Conservation (phyloP, 805 yeast genomes). For the Ogataea corticis region DNA sequence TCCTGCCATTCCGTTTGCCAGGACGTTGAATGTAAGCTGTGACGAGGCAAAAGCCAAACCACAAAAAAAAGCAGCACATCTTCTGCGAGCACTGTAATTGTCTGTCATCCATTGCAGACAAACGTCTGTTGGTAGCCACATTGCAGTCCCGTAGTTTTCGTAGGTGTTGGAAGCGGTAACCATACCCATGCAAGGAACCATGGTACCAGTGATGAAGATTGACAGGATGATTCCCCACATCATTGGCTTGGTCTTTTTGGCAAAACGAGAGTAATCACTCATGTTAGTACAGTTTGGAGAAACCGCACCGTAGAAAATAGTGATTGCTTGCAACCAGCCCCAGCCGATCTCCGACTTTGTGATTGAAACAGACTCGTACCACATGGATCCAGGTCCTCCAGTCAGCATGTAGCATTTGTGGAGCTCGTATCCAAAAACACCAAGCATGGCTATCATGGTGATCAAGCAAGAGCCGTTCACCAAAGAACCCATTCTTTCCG, state of each 20-base stretch:
- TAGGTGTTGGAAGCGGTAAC: slow-evolving; percentile 27
- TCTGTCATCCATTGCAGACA: slow-evolving; percentile 33
- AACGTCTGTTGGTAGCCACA: slow-evolving; percentile 44
- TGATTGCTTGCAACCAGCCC: slow-evolving; percentile 41
- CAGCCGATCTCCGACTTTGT: slow-evolving; percentile 32
- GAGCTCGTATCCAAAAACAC: slow-evolving; percentile 10
- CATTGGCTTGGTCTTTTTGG: slow-evolving; percentile 30
- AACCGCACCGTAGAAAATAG: slow-evolving; percentile 37
- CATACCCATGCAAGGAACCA: slow-evolving; percentile 29
- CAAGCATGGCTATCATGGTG: slow-evolving; percentile 12
- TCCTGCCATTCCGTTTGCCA: slow-evolving; percentile 19
- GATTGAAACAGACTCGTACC: slow-evolving; percentile 14
- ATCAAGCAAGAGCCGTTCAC: slow-evolving; percentile 15
- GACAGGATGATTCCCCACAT: slow-evolving; percentile 12
- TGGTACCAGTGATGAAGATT: slow-evolving; percentile 16
- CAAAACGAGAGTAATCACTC: slow-evolving; percentile 38
- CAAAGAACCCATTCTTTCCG: slow-evolving; percentile 8
- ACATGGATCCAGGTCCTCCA: slow-evolving; percentile 16
- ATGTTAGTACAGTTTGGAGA: slow-evolving; percentile 27
- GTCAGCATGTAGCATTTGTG: slow-evolving; percentile 9
- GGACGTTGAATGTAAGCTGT: slow-evolving; percentile 58
- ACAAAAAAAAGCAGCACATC: slow-evolving; percentile 15
- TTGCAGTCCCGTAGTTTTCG: slow-evolving; percentile 37
- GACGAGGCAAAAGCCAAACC: slow-evolving; percentile 52
- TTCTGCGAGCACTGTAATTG: slow-evolving; percentile 8